Base-by-base conservation (phyloP, 73 alveolate species). In the Paramecium pentaurelia region DNA sequence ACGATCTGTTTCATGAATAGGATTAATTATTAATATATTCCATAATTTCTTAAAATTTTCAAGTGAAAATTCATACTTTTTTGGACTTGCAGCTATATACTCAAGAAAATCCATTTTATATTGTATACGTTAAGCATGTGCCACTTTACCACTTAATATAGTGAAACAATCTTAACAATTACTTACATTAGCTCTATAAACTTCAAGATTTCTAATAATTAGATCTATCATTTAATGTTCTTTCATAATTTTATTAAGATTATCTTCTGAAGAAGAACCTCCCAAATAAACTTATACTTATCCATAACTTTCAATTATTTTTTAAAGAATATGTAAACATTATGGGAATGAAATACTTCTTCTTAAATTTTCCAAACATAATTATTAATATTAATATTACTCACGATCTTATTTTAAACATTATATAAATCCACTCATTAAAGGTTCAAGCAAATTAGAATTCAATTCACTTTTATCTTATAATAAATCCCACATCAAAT, bases 11-110 rank as follows among this genome's bases (percentile, higher is more conserved):
- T 80, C 91, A 36, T 45, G 51, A 47, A 80, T 27, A 14, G 91
- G 91, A 36, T 47, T 80, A 3, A 80, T 64, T 11, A 80, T 25
- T 1, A 80, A 38, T 9, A 80, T 80, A 25, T n/a, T 20, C 91
- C 91, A 80, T 27, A 80, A 36, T 47, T 80, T 80, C 30, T 49
- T 80, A 36, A 80, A 42, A 80, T 80, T 80, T 44, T 80, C 91
- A 11, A 80, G n/a, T 8, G 91, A 45, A 49, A 80, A 80, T 3
- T 80, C 91, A 36, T 27, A 80, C 37, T 80, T 80, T 38, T 80
- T 80, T 5, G 71, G 71, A 45, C 51, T 45, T 14, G 91, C 71
- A 80, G 77, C 91, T n/a, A 80, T 47, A 49, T 80, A 80, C 45
- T 80, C 91, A 2, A 80, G 58, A 28, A 80, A 80, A 49, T 80